These are phyloP conservation scores for Panicum hallii DNA, from an alignment of 202 grass and related monocot genomes.

Conservation along the genomic window DNA sequence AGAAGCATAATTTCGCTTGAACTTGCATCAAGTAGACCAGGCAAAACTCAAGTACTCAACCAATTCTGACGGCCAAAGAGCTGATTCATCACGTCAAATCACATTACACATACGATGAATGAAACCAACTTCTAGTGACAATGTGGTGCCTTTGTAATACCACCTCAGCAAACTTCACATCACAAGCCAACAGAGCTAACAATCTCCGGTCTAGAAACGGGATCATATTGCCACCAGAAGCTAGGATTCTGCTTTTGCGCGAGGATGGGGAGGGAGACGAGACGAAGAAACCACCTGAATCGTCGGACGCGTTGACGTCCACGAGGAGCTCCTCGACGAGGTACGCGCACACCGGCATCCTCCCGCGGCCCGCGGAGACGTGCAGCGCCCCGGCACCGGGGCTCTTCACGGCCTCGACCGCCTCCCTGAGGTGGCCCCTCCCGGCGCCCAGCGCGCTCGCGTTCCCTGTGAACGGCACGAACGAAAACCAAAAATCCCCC, in stretches of 20 bases:
- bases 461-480: background rate
- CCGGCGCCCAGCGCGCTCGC: conserved; percentile 13
- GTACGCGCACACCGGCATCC: conserved; percentile 7
- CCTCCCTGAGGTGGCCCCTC: conserved; percentile 3
- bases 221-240: background rate
- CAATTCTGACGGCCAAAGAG: too few relatives aligned
- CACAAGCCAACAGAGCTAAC: background rate
- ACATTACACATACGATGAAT: background rate
- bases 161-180: background rate
- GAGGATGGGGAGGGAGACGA: background rate
- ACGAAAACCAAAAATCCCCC: background rate
- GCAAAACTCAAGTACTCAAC: background rate
- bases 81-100: background rate
- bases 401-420: conserved; percentile 10
- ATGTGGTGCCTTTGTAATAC: background rate
- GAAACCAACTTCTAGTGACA: background rate
- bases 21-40: background rate
- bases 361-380: background rate
- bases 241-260: background rate
- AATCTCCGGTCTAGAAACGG: background rate
- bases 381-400: conserved; percentile 27
- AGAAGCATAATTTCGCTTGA: background rate
- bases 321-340: conserved; percentile 10
- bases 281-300: background rate
- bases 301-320: background rate